phyloP scores from a whole-genome alignment of 1,139 yeast species.

The Debaryomyces robertsiae region DNA sequence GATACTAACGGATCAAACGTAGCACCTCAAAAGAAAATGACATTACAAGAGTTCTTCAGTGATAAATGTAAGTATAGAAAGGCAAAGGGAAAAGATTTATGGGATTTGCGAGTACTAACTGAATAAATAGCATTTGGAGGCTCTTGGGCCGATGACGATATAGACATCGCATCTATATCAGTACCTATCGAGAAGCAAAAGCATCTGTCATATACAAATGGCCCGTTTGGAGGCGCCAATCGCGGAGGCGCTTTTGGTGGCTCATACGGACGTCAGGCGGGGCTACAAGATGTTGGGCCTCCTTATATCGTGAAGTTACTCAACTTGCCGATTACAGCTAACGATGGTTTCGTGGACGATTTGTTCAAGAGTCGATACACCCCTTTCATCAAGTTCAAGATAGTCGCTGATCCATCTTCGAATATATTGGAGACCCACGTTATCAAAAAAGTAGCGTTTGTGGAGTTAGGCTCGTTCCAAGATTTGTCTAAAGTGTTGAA shows the following conservation, averaged over 20 bases:
- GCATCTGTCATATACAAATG: conserved; percentile 14
- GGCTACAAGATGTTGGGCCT: conserved; percentile 38
- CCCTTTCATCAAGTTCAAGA: conserved; percentile 41
- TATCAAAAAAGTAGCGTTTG: conserved; percentile 60
- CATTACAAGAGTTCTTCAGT: conserved; percentile 53
- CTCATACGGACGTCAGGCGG: conserved; percentile 1
- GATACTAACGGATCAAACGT: conserved; percentile 16
- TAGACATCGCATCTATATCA: conserved; percentile 66
- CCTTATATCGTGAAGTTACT: conserved; percentile 61
- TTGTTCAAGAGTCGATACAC: conserved; percentile 48
- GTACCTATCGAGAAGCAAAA: conserved; percentile 50
- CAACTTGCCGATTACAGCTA: conserved; percentile 48
- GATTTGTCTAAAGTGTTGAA: conserved; percentile 51
- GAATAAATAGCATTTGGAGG: conserved; percentile 49
- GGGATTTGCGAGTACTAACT: conserved; percentile 22
- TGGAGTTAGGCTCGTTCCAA: conserved; percentile 50
- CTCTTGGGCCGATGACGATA: conserved; percentile 79
- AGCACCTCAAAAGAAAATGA: conserved; percentile 51
- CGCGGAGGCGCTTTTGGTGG: conserved; percentile 12
- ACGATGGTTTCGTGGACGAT: conserved; percentile 44
- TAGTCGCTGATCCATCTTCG: conserved; percentile 45
- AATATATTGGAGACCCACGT: conserved; percentile 43
- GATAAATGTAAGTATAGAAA: conserved; percentile 49
- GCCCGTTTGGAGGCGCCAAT: conserved; percentile 11
- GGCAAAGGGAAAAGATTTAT: background rate